Conservation (phyloP, 2,329 filamentous ascomycete species). For the Xylariaceae sp. region DNA sequence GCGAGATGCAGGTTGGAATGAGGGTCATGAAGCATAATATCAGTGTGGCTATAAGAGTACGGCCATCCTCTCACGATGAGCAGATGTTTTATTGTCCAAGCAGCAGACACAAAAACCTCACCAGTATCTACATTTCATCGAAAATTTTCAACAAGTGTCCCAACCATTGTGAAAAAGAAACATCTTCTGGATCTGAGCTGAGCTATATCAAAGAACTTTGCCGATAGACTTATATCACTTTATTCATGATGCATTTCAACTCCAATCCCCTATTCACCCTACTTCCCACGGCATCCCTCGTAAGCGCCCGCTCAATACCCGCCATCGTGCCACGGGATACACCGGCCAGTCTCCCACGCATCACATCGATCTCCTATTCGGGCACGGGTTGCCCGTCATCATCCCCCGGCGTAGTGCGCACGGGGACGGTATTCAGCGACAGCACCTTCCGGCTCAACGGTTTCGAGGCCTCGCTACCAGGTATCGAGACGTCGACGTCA, state of each 20-base stretch:
- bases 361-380: conserved; percentile 34
- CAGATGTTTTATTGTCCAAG: no score
- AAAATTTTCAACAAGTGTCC: no score
- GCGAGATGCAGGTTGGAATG: background rate
- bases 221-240: background rate
- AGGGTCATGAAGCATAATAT: conserved; percentile 1
- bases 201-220: no score
- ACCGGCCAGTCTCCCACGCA: conserved; percentile 25
- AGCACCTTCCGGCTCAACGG: conserved; percentile 27
- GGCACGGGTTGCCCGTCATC: conserved; percentile 36
- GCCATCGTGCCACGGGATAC: conserved; percentile 16
- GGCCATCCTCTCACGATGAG: conserved; percentile 2
- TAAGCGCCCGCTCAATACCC: conserved; percentile 13
- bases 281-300: conserved; percentile 17
- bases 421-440: conserved; percentile 29
- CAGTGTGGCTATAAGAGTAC: conserved; percentile 13
- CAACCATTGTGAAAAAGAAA: no score
- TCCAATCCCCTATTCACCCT: conserved; percentile 15
- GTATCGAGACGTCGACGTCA: conserved; percentile 24
- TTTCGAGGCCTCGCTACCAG: conserved; percentile 22
- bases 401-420: conserved; percentile 29
- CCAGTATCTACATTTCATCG: background rate
- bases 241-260: conserved; percentile 14
- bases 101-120: background rate
- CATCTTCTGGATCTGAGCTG: no score